Evolutionary conservation across 169 alveolate species (phyloP).

Genomic region (Plasmodium reichenowi): DNA sequence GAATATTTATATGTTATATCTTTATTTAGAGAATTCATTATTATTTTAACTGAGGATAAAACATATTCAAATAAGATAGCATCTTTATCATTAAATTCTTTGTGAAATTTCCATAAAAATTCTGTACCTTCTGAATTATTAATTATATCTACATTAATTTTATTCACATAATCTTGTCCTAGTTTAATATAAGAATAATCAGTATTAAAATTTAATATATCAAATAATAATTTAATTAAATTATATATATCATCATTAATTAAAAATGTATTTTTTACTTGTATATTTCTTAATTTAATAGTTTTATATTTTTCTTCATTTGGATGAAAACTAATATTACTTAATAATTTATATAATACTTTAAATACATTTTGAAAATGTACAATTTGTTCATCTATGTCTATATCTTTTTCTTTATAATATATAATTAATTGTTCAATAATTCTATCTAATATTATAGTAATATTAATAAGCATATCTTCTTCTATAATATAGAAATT

Average conservation of each 20-base stretch:
- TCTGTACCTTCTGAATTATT: background rate
- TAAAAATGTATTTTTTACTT: constrained; percentile 26
- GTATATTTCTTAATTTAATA: constrained; percentile 40
- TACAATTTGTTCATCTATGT: constrained; percentile 11
- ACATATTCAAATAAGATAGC: constrained; percentile 69
- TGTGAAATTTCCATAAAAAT: constrained; percentile 65
- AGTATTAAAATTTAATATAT: constrained; percentile 62
- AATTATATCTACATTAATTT: background rate
- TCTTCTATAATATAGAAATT: constrained; percentile 63
- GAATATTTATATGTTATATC: constrained; percentile 8
- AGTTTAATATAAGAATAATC: background rate
- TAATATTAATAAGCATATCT: constrained; percentile 55
- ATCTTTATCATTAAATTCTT: constrained; percentile 29
- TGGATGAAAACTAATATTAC: constrained; percentile 53
- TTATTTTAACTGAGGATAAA: constrained; percentile 52
- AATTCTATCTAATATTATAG: constrained; percentile 44
- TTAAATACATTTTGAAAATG: constrained; percentile 64
- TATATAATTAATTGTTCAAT: constrained; percentile 17
- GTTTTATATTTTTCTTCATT: constrained; percentile 64
- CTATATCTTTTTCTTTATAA: constrained; percentile 39
- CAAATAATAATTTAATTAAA: constrained; percentile 53
- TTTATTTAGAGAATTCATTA: constrained; percentile 43
- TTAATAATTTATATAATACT: constrained; percentile 39
- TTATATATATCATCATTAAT: constrained; percentile 56
- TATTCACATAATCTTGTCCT: background rate